phyloP scores from a whole-genome alignment of 805 yeast species.

The Candida golubevii region DNA sequence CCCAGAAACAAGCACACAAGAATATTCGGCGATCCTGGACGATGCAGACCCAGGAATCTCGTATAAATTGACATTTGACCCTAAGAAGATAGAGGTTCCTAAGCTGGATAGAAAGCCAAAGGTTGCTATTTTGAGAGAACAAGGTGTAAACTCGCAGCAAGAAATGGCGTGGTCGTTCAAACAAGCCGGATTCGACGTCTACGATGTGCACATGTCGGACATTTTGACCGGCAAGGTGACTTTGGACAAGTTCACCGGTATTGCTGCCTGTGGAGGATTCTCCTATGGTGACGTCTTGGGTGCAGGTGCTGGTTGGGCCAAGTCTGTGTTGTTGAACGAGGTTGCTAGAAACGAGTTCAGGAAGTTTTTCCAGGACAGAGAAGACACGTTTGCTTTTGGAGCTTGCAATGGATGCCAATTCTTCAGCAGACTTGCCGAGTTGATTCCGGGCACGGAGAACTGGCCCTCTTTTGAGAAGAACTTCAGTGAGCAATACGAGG shows the following conservation, averaged over 20 bases:
- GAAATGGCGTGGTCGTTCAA: conserved; percentile 98
- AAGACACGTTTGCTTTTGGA: conserved; percentile 94
- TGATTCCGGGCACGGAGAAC: conserved; percentile 89
- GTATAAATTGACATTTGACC: conserved; percentile 71
- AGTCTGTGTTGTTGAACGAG: conserved; percentile 83
- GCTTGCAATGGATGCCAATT: conserved; percentile 99
- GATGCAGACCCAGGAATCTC: conserved; percentile 87
- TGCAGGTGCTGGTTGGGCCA: conserved; percentile 99
- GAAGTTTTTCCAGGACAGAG: conserved; percentile 78
- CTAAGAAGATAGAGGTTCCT: conserved; percentile 44
- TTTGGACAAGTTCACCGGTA: conserved; percentile 78
- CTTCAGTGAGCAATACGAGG: conserved; percentile 91
- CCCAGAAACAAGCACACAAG: conserved; percentile 87
- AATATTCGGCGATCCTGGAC: conserved; percentile 67
- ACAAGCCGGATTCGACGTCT: conserved; percentile 90
- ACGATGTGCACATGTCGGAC: conserved; percentile 97
- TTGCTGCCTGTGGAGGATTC: conserved; percentile 99
- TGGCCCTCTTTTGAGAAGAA: conserved; percentile 97
- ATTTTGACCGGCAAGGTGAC: conserved; percentile 67
- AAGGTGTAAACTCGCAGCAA: conserved; percentile 96
- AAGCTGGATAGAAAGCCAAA: conserved; percentile 53
- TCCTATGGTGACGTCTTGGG: conserved; percentile 98
- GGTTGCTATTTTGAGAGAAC: conserved; percentile 96
- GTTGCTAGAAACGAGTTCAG: conserved; percentile 70
- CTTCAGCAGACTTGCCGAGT: conserved; percentile 74